Percentiles rank a stretch among this genome's conserved stretches.
Conservation (phyloP, 2,329 filamentous ascomycete genomes). For the Penicillium sp. region DNA sequence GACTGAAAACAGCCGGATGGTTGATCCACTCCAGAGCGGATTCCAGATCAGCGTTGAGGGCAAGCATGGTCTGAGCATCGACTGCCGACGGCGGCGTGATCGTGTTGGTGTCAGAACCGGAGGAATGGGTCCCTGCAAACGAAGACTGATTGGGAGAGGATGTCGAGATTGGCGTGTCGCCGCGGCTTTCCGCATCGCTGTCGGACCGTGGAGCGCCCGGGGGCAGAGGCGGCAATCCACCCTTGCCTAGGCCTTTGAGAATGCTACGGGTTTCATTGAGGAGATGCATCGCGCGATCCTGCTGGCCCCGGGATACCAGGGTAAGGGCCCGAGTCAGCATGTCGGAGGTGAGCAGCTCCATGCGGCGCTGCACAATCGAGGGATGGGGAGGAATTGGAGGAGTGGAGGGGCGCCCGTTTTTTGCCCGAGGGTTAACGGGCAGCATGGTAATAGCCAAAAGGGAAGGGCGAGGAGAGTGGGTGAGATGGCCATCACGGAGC, state of each 20-base stretch:
- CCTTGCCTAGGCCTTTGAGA: constrained; percentile 91
- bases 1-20: constrained; percentile 89
- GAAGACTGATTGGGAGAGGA: constrained; percentile 39
- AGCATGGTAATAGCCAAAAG: constrained; percentile 91
- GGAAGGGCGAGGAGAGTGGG: constrained; percentile 83
- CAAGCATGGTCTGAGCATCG: constrained; percentile 73
- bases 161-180: constrained; percentile 34
- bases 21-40: constrained; percentile 94
- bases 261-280: constrained; percentile 92
- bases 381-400: constrained; percentile 94
- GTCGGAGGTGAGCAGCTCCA: constrained; percentile 96
- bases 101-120: constrained; percentile 44
- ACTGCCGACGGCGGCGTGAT: constrained; percentile 65
- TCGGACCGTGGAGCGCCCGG: constrained; percentile 44
- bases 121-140: constrained; percentile 34
- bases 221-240: constrained; percentile 84
- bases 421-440: constrained; percentile 65
- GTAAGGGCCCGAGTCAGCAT: constrained; percentile 93
- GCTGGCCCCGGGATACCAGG: constrained; percentile 83
- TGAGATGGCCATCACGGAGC: constrained; percentile 77
- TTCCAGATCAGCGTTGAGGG: constrained; percentile 87
- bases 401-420: constrained; percentile 52
- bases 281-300: constrained; percentile 88
- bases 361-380: constrained; percentile 88
- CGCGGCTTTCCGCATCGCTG: constrained; percentile 41